Evolutionary conservation across 192 early-diverging fungal species (phyloP), one percentile per base, ranked within the genome.

Genomic region (Polychytrium aggregatum): DNA sequence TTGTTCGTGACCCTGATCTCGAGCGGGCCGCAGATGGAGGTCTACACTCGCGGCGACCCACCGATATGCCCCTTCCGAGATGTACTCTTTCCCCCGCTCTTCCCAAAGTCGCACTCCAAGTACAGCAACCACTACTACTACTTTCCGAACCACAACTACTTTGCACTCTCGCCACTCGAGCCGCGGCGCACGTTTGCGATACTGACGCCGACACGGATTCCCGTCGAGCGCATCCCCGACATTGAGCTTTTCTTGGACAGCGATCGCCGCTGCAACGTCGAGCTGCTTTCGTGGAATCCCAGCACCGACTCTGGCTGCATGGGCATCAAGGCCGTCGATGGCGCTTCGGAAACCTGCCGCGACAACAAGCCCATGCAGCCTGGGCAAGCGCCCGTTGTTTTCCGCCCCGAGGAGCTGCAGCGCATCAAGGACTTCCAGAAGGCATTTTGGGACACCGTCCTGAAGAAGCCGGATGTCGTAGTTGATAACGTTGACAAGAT

Each of bases 161-260:
- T 34, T 42, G 43, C 35, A 8, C 38, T 18, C 10, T 21, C 45
- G 3, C 14, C 44, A 17, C 13, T 14, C 5, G 59, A 63, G 42
- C 61, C 61, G 1, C 50, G 55, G 29, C 59, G 53, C 6, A 56
- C 60, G 0, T 40, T 70, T 17, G 64, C 64, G 9, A 50, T 70
- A 21, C 30, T 70, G 11, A 70, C 64, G 8, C 20, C 21, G 16
- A 3, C 7, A 11, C 59, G 59, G 22, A 45, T 68, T 30, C 60
- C 65, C n/a, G 35, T 47, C 1, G 18, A 7, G 16, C 30, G 22
- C 9, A 49, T 71, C 14, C 64, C 56, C 0, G 14, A 34, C 4
- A 64, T 71, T 28, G 21, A 30, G 29, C 17, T 64, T 11, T 64
- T 52, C 49, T 41, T 71, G 9, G 21, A 24, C 16, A 46, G 44